Base-by-base conservation (phyloP, 176 grass and related monocot species). In the Triticum monococcum region DNA sequence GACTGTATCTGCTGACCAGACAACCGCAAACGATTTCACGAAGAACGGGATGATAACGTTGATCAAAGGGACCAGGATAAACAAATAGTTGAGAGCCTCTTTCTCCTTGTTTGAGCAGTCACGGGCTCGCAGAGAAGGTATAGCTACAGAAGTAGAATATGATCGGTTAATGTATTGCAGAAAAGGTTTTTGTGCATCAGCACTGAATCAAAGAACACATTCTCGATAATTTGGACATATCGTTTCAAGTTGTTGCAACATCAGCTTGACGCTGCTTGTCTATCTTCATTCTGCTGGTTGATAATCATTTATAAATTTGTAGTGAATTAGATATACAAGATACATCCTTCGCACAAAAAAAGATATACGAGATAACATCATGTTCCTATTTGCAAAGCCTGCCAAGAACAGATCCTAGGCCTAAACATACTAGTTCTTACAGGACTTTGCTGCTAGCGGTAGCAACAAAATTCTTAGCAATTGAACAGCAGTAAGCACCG, bases 101-200 rank as follows among this genome's bases (percentile, higher is more conserved):
- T 98, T 98, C 93, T 98, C 96, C 80, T 96, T 98, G 56, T 92
- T 95, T 50, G 96, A 94, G 84, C 96, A 98, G 79, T 98, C 96
- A 80, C 96, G 87, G 9, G 93, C 96, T 18, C 96, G 84, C 76
- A 98, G 91, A 37, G 96, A 98, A 91, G 93, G 93, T 92, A 98
- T 94, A 79, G 96, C 96, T 98, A 88, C 35, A 81, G 68, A 82
- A 86, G 52, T 62, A 77, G 20, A 68, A 38, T 61, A 20, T 18
- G 33, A 30, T 79, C 12, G 5, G 24, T 90, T 68, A 77, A 6
- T 75, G 25, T 1, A n/a, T 33, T 17, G 36, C 40, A 28, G 20
- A 65, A 65, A 74, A 80, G 11, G n/a, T 8, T 60, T 64, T 9
- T 43, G 16, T 60, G 68, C 10, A 26, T 76, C 25, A 68, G 12